phyloP scores from a whole-genome alignment of 257 asterid genomes.

The Solanum tacnaense region DNA sequence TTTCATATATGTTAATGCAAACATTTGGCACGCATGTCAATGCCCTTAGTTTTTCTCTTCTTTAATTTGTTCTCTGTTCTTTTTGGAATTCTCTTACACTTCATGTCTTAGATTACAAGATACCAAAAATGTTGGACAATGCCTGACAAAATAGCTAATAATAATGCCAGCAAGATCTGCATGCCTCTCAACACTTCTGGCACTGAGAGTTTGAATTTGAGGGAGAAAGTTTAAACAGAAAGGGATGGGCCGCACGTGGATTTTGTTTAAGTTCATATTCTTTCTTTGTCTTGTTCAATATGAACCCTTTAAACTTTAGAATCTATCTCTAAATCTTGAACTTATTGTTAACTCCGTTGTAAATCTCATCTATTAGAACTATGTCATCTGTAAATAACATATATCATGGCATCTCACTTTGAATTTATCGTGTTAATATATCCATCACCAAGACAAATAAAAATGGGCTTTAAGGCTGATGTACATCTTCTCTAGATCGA shows the following conservation, averaged over 20 bases:
- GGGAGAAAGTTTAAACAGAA: not conserved
- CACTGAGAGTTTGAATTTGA: not conserved
- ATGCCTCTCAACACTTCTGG: not conserved
- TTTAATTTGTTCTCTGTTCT: not conserved
- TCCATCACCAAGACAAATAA: too few relatives aligned
- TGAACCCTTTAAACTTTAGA: not conserved
- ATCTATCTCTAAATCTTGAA: not conserved
- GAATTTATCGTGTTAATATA: not conserved
- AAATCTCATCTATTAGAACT: not conserved
- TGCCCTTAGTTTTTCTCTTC: not conserved
- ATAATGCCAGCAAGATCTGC: not conserved
- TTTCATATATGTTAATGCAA: not conserved
- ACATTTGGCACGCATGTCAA: slow-evolving; percentile 2
- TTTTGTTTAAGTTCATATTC: not conserved
- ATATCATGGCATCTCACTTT: not conserved
- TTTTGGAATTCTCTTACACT: not conserved
- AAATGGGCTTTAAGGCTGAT: too few relatives aligned
- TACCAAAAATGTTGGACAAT: not conserved
- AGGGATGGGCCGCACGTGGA: not conserved
- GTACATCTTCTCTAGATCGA: not conserved
- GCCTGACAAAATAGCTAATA: not conserved
- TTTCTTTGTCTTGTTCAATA: not conserved
- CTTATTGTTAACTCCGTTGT: not conserved
- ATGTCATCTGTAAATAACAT: too few relatives aligned
- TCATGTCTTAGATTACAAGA: not conserved